These are phyloP conservation scores for Cladosporium sphaerospermum DNA, from an alignment of 2,329 filamentous ascomycete species.

Conservation along the genomic window DNA sequence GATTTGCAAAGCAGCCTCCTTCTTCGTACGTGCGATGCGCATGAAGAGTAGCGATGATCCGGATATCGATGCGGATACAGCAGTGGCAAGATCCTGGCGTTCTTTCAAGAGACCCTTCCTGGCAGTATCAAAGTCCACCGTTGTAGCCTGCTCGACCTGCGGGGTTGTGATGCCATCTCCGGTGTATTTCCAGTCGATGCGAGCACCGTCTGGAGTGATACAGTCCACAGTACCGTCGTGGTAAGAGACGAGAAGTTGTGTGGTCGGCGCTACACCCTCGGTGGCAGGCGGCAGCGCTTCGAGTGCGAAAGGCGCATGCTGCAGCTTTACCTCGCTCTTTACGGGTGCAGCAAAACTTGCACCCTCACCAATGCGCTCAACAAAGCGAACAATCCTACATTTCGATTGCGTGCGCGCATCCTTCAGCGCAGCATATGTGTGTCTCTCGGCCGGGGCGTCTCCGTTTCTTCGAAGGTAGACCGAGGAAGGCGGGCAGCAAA, in stretches of 20 bases:
- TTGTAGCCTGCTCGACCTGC: constrained; percentile 12
- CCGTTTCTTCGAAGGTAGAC: constrained; percentile 46
- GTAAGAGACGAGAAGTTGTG: constrained; percentile 24
- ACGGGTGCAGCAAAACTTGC: constrained; percentile 23
- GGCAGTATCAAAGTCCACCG: constrained; percentile 32
- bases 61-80: constrained; percentile 5
- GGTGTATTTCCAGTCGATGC: constrained; percentile 9
- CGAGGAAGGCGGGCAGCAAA: constrained; percentile 53
- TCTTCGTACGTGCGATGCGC: constrained; percentile 6
- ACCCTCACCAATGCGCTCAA: constrained; percentile 39
- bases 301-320: constrained; percentile 4
- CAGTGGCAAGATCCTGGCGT: constrained; percentile 33
- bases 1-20: constrained; percentile 1
- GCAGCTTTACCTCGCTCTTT: constrained; percentile 22
- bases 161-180: neutral
- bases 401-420: constrained; percentile 42
- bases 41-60: constrained; percentile 18
- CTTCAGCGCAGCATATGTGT: constrained; percentile 50
- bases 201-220: constrained; percentile 16
- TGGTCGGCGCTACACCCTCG: neutral
- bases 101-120: constrained; percentile 39
- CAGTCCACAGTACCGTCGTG: constrained; percentile 26
- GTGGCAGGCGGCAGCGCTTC: neutral
- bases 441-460: constrained; percentile 42
- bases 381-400: constrained; percentile 49